phyloP scores from a whole-genome alignment of 345 rosid genomes.

The Eucalyptus paniculata region DNA sequence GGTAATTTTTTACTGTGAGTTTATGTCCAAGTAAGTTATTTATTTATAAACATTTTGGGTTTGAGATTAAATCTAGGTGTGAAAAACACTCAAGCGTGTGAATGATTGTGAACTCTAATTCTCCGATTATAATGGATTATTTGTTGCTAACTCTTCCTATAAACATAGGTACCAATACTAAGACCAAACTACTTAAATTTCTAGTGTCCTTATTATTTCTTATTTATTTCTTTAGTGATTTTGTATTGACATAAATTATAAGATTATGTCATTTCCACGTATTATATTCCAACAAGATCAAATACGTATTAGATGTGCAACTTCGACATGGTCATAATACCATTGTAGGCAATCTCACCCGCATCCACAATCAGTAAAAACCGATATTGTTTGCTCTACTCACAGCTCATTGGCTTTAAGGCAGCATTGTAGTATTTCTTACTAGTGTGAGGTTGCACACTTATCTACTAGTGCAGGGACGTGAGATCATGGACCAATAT shows the following conservation, averaged over 20 bases:
- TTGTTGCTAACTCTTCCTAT: accelerated
- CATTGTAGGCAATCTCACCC: neutral
- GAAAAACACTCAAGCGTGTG: too few relatives aligned
- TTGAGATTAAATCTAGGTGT: too few relatives aligned
- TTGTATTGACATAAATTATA: too few relatives aligned
- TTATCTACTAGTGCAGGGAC: neutral
- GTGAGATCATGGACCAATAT: neutral
- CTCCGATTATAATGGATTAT: too few relatives aligned
- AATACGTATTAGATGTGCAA: neutral
- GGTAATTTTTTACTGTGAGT: too few relatives aligned
- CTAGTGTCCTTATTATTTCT: too few relatives aligned
- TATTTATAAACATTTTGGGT: too few relatives aligned
- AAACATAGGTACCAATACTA: accelerated
- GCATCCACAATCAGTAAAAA: neutral
- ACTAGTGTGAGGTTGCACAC: neutral
- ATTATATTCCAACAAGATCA: neutral
- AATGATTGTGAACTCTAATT: too few relatives aligned
- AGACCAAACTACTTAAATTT: too few relatives aligned
- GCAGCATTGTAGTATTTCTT: neutral
- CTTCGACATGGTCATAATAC: neutral
- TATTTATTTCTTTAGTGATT: too few relatives aligned
- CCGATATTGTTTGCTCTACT: neutral
- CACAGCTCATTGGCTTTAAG: neutral
- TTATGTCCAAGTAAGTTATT: too few relatives aligned
- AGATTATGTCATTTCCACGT: neutral